Evolutionary conservation across 352 stramenopile genomes (phyloP).

Genomic region (Phytopythium delawarense): DNA sequence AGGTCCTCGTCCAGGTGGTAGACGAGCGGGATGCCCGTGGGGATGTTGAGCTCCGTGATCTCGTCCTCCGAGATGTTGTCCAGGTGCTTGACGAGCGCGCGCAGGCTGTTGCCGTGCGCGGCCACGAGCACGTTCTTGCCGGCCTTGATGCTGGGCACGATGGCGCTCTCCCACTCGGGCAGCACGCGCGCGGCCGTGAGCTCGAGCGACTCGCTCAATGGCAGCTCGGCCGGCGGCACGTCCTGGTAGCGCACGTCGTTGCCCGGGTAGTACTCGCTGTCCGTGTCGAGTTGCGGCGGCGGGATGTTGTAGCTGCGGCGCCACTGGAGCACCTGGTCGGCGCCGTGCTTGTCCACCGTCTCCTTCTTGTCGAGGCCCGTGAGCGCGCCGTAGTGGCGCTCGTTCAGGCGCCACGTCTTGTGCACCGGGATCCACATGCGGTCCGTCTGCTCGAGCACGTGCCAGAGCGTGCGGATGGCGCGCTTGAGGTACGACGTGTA

Average conservation of each 20-base stretch:
- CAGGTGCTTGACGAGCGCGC: constrained; percentile 93
- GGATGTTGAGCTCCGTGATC: constrained; percentile 95
- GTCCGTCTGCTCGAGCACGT: constrained; percentile 92
- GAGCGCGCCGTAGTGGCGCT: constrained; percentile 87
- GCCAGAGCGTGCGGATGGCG: constrained; percentile 93
- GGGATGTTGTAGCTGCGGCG: constrained; percentile 97
- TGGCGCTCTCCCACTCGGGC: constrained; percentile 89
- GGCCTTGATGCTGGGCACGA: constrained; percentile 88
- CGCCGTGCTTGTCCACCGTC: constrained; percentile 88
- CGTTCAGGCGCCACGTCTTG: constrained; percentile 93
- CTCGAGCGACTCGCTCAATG: constrained; percentile 92
- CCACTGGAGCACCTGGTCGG: constrained; percentile 95
- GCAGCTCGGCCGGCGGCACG: constrained; percentile 82
- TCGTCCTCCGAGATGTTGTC: constrained; percentile 90
- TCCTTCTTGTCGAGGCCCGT: constrained; percentile 90
- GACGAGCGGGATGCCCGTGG: constrained; percentile 87
- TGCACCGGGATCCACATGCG: constrained; percentile 95
- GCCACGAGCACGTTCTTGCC: constrained; percentile 95
- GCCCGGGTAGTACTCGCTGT: constrained; percentile 90
- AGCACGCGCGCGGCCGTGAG: constrained; percentile 91
- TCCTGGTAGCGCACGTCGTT: constrained; percentile 91
- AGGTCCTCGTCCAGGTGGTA: constrained; percentile 87
- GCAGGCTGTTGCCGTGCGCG: constrained; percentile 93
- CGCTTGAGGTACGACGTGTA: constrained; percentile 96
- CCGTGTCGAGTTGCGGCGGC: constrained; percentile 90